Percentiles rank a stretch among this genome's conserved stretches.
These are phyloP conservation scores for Clarireedia homoeocarpa DNA, from an alignment of 2,329 filamentous ascomycete genomes.

Conservation along the genomic window DNA sequence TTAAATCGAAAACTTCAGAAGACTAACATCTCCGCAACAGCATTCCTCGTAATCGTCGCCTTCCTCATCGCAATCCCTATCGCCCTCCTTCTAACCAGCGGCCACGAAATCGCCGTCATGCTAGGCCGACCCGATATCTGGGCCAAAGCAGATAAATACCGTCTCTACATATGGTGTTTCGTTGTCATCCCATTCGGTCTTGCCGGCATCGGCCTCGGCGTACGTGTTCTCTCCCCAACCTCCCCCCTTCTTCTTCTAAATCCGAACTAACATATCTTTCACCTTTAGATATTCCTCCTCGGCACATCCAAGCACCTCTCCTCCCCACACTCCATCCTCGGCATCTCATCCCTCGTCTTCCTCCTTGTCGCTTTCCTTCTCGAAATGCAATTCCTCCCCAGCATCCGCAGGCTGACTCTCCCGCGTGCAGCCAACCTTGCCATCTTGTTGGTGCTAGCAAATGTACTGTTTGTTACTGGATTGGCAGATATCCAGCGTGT, in stretches of 20 bases:
- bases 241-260: not conserved
- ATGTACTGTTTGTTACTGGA: not conserved
- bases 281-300: not conserved
- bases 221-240: not conserved
- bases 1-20: not conserved
- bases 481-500: constrained; percentile 1
- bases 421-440: not conserved
- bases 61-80: constrained; percentile 2
- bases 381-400: not conserved
- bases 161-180: constrained; percentile 1
- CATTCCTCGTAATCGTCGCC: not conserved
- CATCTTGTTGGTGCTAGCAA: accelerated
- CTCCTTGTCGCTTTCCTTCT: not conserved
- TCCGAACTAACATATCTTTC: not conserved
- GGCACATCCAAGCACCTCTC: not conserved
- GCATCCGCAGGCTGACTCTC: not conserved
- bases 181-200: not conserved
- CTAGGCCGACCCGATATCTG: not conserved
- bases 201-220: not conserved
- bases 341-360: not conserved
- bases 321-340: not conserved
- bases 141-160: not conserved
- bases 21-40: not conserved
- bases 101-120: constrained; percentile 5
- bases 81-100: not conserved